Conservation (phyloP, 1,284 basidiomycete genomes). For the Fomes fomentarius region DNA sequence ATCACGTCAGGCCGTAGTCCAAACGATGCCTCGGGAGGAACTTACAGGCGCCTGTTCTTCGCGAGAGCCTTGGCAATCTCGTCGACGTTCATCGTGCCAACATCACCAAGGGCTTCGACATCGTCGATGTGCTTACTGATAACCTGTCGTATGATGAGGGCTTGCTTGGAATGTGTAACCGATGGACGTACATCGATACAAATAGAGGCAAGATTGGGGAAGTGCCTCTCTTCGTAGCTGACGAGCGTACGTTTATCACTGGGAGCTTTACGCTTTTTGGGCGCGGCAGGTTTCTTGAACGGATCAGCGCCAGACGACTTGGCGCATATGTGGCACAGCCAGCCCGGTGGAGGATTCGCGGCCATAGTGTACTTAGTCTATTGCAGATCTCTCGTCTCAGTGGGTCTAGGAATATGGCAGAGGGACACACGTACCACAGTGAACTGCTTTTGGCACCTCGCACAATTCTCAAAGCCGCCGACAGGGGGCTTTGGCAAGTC, state of each 20-base stretch:
- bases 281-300: conserved; percentile 74
- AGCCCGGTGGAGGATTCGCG: conserved; percentile 69
- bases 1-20: background rate
- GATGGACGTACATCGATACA: conserved; percentile 74
- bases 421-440: conserved; percentile 72
- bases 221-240: conserved; percentile 70
- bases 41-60: conserved; percentile 81
- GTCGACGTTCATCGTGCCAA: conserved; percentile 81
- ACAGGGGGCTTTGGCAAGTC: conserved; percentile 61
- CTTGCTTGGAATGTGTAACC: too few species aligned
- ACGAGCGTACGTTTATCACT: conserved; percentile 66
- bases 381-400: background rate
- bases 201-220: conserved; percentile 72
- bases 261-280: conserved; percentile 63
- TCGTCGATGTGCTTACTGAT: conserved; percentile 88
- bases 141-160: conserved; percentile 49
- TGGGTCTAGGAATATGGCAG: background rate
- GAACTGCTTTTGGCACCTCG: conserved; percentile 82
- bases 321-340: conserved; percentile 80
- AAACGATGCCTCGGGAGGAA: background rate
- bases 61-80: conserved; percentile 85
- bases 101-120: conserved; percentile 88
- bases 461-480: conserved; percentile 85
- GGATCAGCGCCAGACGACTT: conserved; percentile 78
- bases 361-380: conserved; percentile 88